These are phyloP conservation scores for Daldinia sp. DNA, from an alignment of 2,329 filamentous ascomycete species.

Conservation along the genomic window DNA sequence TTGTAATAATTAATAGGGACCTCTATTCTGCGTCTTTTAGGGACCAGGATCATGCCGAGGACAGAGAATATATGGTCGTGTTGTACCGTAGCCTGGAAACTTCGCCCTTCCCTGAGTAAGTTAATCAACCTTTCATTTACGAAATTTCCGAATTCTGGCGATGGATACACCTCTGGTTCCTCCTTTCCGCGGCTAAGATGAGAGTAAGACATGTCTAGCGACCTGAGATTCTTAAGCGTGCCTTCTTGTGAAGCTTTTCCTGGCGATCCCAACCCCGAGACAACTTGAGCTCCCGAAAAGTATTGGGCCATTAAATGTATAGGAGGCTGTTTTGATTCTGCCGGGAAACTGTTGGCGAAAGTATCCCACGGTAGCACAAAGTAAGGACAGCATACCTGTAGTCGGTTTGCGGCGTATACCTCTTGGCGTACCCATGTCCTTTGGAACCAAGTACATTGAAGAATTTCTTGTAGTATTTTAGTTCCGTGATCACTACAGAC, in stretches of 20 bases:
- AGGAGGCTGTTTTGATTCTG: too few species aligned
- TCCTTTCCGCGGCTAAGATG: background rate
- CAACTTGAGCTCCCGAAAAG: background rate
- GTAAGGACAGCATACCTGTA: background rate
- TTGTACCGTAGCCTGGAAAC: background rate
- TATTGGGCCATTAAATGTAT: too few species aligned
- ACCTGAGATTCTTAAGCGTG: background rate
- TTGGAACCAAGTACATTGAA: background rate
- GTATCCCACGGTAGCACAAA: background rate
- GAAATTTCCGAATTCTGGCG: background rate
- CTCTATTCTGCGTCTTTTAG: background rate
- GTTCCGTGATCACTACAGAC: background rate
- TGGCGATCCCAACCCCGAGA: background rate
- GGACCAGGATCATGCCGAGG: background rate
- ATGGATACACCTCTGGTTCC: background rate
- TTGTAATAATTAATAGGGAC: background rate
- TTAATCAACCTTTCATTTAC: background rate
- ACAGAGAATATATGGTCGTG: background rate
- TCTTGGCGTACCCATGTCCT: background rate
- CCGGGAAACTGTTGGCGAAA: background rate
- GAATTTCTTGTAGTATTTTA: background rate
- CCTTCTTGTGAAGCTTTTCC: background rate
- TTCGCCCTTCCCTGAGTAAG: background rate
- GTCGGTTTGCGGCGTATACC: background rate
- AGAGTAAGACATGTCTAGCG: background rate